Evolutionary conservation across 2,329 filamentous ascomycete species (phyloP), one percentile per base, ranked within the genome.

Genomic region (Cytospora piceicola): DNA sequence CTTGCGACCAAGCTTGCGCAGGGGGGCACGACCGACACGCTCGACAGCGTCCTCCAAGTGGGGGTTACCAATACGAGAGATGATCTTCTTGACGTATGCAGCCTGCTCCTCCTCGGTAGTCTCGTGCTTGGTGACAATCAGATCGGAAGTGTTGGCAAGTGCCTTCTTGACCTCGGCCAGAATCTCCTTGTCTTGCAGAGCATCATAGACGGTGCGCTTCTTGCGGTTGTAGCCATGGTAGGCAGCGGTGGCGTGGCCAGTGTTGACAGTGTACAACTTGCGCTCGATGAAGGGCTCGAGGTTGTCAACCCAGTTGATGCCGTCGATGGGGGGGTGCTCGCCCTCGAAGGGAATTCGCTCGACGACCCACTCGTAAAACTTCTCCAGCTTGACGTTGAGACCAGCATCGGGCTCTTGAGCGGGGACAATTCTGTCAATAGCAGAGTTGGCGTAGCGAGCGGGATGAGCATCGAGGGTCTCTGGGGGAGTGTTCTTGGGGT

Each of bases 191-290:
- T 98, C 93, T 68, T 88, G 86, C 70, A 98, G 86, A 11, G 94
- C 90, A 73, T 98, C 94, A 76, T 95, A 92, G 71, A 99, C 93
- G 67, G 91, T 96, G 75, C 87, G 84, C 85, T 96, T 94, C 75
- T 91, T 89, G 71, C 89, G 86, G 81, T 93, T 86, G 85, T 96
- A 91, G 63, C 94, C 94, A 79, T 95, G 94, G 86, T 98, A 98
- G 67, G 95, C 94, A 24, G 94, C 94, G 9, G 94, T 96, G 67
- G 95, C 95, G 77, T 99, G 95, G 64, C 93, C 91, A 27, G 95
- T 99, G 87, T 99, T 99, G 85, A 99, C 94, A 27, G 95, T 99
- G 85, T 94, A 99, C 70, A 99, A 89, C 87, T 99, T 99, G 79
- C 95, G 94, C 88, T 99, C 95, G 74, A 99, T 98, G 82, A 94